These are phyloP conservation scores for Mortierella sp. DNA, from an alignment of 371 early-diverging fungal species.

Conservation along the genomic window DNA sequence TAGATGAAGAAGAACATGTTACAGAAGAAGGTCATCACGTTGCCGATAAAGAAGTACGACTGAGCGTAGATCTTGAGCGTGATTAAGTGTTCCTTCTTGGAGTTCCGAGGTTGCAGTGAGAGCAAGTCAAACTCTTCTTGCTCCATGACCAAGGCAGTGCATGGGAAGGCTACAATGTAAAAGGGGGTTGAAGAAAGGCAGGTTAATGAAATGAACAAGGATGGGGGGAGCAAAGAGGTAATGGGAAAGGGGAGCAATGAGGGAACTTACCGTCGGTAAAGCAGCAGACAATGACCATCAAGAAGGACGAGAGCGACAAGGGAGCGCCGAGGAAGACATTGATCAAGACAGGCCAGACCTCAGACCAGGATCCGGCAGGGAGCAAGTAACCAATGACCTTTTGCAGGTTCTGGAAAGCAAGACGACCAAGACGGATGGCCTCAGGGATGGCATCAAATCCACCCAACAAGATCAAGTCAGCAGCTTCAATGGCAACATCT, in stretches of 20 bases:
- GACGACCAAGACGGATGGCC: slow-evolving; percentile 85
- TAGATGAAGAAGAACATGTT: slow-evolving; percentile 74
- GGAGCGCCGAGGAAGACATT: slow-evolving; percentile 80
- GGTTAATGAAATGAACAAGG: neutral
- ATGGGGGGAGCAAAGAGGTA: neutral
- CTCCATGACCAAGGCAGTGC: slow-evolving; percentile 77
- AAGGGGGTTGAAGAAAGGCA: neutral
- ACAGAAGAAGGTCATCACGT: slow-evolving; percentile 69
- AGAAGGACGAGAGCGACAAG: slow-evolving; percentile 73
- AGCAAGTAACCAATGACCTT: slow-evolving; percentile 85
- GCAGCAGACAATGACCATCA: slow-evolving; percentile 76
- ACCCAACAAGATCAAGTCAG: slow-evolving; percentile 80
- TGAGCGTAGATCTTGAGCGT: slow-evolving; percentile 67
- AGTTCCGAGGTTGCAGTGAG: slow-evolving; percentile 70
- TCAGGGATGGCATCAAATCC: slow-evolving; percentile 80
- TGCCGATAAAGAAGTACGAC: slow-evolving; percentile 77
- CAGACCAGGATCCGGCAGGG: slow-evolving; percentile 79
- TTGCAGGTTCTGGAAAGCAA: slow-evolving; percentile 87
- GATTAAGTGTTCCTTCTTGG: slow-evolving; percentile 71
- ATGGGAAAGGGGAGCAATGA: neutral
- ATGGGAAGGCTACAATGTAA: slow-evolving; percentile 62
- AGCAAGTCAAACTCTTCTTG: slow-evolving; percentile 73
- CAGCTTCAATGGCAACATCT: slow-evolving; percentile 86
- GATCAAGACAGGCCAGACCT: slow-evolving; percentile 77
- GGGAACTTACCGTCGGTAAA: slow-evolving; percentile 57